phyloP scores from a whole-genome alignment of 345 rosid species.

The Euphorbia lathyris region DNA sequence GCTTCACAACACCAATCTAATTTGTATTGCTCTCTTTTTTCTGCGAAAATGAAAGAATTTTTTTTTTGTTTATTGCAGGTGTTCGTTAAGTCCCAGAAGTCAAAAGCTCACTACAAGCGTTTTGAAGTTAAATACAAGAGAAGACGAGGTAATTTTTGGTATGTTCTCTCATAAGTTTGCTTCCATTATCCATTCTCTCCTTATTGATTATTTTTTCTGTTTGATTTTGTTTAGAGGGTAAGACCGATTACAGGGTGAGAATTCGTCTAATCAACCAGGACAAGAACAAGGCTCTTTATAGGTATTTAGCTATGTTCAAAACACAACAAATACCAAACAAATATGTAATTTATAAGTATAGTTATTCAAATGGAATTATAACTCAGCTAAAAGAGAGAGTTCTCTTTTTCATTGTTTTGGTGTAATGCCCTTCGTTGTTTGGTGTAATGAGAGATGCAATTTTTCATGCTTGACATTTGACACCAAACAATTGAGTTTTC shows the following conservation, averaged over 20 bases:
- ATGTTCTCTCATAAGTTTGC: not conserved
- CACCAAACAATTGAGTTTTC: slow-evolving; percentile 13
- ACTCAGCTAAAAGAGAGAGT: not conserved
- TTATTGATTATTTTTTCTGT: not conserved
- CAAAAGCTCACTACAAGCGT: slow-evolving; percentile 62
- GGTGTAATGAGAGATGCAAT: slow-evolving; percentile 47
- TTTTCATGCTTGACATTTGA: not conserved
- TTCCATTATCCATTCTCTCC: not conserved
- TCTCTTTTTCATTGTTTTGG: not conserved
- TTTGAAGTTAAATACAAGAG: slow-evolving; percentile 70
- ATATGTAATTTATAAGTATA: too few species aligned
- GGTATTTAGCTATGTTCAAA: too few species aligned
- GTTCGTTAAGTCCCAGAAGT: slow-evolving; percentile 48
- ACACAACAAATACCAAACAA: too few species aligned
- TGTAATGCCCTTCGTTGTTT: slow-evolving; percentile 83
- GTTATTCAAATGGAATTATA: too few species aligned
- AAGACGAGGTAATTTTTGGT: slow-evolving; percentile 47
- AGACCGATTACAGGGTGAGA: slow-evolving; percentile 72
- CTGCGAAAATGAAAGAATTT: not conserved
- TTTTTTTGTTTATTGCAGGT: slow-evolving; percentile 26
- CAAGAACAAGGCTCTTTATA: slow-evolving; percentile 66
- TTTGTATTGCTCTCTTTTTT: not conserved
- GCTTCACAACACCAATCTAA: not conserved
- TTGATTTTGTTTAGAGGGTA: slow-evolving; percentile 44
- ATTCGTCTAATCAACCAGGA: slow-evolving; percentile 70